Percentiles rank a stretch among this genome's conserved stretches.
These are phyloP conservation scores for Fusarium sp. DNA, from an alignment of 2,329 filamentous ascomycete genomes.

Conservation along the genomic window DNA sequence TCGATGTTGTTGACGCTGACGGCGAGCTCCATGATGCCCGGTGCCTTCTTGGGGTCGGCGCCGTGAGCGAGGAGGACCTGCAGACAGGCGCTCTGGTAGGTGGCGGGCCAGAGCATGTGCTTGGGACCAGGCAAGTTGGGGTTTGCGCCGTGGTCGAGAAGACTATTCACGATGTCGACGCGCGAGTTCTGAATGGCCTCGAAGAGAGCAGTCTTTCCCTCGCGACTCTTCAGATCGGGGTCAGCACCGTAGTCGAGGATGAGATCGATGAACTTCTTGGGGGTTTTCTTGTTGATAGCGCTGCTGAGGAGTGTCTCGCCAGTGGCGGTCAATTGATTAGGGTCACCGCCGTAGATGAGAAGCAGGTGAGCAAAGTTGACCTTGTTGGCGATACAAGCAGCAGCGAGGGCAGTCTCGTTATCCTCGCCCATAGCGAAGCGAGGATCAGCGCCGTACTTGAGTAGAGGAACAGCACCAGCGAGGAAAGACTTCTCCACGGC, in stretches of 20 bases:
- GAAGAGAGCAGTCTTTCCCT: conserved; percentile 70
- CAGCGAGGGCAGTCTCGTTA: conserved; percentile 62
- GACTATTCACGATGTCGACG: conserved; percentile 61
- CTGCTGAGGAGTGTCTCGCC: conserved; percentile 69
- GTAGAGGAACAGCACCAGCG: conserved; percentile 64
- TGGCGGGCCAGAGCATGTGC: conserved; percentile 72
- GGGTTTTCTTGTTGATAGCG: conserved; percentile 66
- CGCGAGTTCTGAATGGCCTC: conserved; percentile 65
- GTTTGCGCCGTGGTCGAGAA: conserved; percentile 66
- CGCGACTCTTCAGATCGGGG: conserved; percentile 65
- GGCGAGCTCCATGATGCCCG: conserved; percentile 71
- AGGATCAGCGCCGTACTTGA: conserved; percentile 70
- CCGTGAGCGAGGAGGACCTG: conserved; percentile 66
- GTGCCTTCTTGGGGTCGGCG: conserved; percentile 66
- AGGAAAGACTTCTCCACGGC: conserved; percentile 62
- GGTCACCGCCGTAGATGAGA: conserved; percentile 67
- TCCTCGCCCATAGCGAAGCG: conserved; percentile 60
- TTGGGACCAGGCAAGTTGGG: conserved; percentile 74
- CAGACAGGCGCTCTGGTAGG: conserved; percentile 65
- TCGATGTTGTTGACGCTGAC: conserved; percentile 70
- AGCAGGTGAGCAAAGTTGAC: conserved; percentile 66
- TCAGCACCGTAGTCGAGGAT: conserved; percentile 68
- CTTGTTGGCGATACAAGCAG: conserved; percentile 60
- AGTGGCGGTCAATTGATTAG: conserved; percentile 60
- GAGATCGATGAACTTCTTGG: conserved; percentile 63